Base-by-base conservation (phyloP, 2,329 filamentous ascomycete species). In the Kalaharituber pfeilii region DNA sequence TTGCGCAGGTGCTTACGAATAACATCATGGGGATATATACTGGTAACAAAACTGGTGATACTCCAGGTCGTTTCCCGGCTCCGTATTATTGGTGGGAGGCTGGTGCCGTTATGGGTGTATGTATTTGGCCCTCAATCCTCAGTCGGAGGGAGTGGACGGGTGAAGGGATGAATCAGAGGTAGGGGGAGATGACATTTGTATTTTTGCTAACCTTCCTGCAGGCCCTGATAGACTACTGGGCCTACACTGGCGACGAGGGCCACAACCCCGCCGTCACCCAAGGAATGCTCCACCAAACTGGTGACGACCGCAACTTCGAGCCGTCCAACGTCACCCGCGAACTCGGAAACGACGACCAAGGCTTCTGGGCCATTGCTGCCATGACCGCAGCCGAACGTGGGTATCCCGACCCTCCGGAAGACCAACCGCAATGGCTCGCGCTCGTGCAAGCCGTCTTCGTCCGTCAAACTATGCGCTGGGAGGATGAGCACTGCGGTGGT, bases 391-490 rank as follows among this genome's bases (percentile, higher is more conserved):
- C 79, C 50, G 81, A 84, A 64, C 71, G 73, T 53, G 75, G 76
- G 52, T 82, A 81, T 59, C 75, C 77, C 13, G 72, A 82, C 58
- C 77, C 78, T 0, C 71, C 74, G 2, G 36, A 47, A 0, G 75
- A 74, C 55, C 66, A 80, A 52, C 79, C 82, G 0, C 79, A 82
- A 57, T 94, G 84, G 84, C 73, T 91, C n/a, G 79, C 80, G 5
- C 74, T 91, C 52, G 81, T 77, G 0, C 82, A 87, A 66, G 82
- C 81, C 9, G 82, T 86, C 1, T 93, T 89, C 68, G 86, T 89
- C 69, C 80, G 82, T 51, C 86, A 86, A 64, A 78, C 77, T 1
- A 68, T 69, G 20, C 77, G 85, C 22, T 89, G 84, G 82, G 70
- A 68, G 2, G 63, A 69, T 0, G 26, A 51, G 18, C 73, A 72